Percentiles rank a stretch among this genome's conserved stretches.
phyloP scores from a whole-genome alignment of 352 stramenopile species.

The Phytopythium boreale region DNA sequence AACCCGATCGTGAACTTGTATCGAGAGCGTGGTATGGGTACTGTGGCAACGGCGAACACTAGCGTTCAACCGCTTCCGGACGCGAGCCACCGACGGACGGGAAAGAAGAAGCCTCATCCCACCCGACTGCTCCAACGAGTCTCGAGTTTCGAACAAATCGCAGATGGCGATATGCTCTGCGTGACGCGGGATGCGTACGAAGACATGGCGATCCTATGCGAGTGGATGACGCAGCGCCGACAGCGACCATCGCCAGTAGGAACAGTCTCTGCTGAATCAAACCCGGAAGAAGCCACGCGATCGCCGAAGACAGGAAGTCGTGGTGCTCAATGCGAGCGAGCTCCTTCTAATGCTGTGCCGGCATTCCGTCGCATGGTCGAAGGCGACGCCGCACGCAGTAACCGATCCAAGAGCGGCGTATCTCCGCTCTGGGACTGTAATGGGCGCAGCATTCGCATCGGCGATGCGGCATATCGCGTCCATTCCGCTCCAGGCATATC shows the following conservation, averaged over 20 bases:
- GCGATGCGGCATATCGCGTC: neutral
- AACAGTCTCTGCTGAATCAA: neutral
- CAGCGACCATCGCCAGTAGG: slow-evolving; percentile 1
- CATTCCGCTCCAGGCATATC: neutral
- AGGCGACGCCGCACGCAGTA: neutral
- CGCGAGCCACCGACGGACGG: neutral
- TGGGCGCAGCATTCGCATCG: slow-evolving; percentile 36
- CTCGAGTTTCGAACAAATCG: slow-evolving; percentile 32
- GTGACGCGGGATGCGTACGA: slow-evolving; percentile 58
- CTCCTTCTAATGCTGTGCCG: slow-evolving; percentile 2
- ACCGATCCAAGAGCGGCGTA: slow-evolving; percentile 1
- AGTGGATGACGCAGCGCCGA: slow-evolving; percentile 48
- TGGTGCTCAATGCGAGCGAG: neutral
- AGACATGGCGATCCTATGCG: slow-evolving; percentile 66
- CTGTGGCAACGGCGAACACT: neutral
- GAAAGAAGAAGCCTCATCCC: slow-evolving; percentile 6
- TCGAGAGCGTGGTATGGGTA: slow-evolving; percentile 24
- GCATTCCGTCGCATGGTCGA: slow-evolving; percentile 7
- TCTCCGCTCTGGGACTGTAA: slow-evolving; percentile 53
- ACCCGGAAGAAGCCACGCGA: neutral
- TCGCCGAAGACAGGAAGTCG: neutral
- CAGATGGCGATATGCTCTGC: slow-evolving; percentile 55
- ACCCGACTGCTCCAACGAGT: slow-evolving; percentile 35
- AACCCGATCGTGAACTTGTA: slow-evolving; percentile 38
- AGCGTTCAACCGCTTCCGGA: neutral